Percentiles rank a stretch among this genome's conserved stretches.
Evolutionary conservation across 1,284 basidiomycete species (phyloP).

Genomic region (Bondarzewia mesenterica): DNA sequence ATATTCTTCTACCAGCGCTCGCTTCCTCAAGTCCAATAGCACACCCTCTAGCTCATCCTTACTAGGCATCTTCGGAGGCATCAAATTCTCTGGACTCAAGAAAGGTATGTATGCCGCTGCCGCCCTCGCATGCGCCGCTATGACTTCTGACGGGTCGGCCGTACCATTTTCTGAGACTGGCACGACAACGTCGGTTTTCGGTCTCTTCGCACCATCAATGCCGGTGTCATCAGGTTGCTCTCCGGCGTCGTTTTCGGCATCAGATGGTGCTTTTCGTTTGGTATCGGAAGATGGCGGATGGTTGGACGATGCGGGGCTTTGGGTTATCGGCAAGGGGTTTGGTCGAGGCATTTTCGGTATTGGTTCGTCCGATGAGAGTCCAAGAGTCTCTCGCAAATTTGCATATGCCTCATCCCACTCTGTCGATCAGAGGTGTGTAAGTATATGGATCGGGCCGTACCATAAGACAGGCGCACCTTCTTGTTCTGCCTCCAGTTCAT

Average conservation of each 20-base stretch:
- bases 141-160: constrained; percentile 27
- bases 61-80: constrained; percentile 70
- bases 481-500: constrained; percentile 66
- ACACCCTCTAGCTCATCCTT: constrained; percentile 75
- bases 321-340: constrained; percentile 16
- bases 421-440: constrained; percentile 16
- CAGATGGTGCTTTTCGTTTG: constrained; percentile 47
- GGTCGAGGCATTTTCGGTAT: constrained; percentile 45
- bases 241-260: constrained; percentile 33
- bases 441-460: not conserved
- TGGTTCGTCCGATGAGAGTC: constrained; percentile 42
- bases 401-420: constrained; percentile 69
- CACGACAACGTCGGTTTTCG: constrained; percentile 23
- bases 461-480: constrained; percentile 46
- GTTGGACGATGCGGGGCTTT: constrained; percentile 17
- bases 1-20: constrained; percentile 79
- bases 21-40: constrained; percentile 74
- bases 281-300: constrained; percentile 20
- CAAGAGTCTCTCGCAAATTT: constrained; percentile 48
- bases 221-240: constrained; percentile 21
- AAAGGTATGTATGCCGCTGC: constrained; percentile 72
- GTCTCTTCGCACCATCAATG: constrained; percentile 26
- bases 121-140: constrained; percentile 38
- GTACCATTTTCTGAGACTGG: not conserved
- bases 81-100: constrained; percentile 61